Evolutionary conservation across 495 filamentous ascomycete species (phyloP).

Genomic region (Cenococcum geophilum): DNA sequence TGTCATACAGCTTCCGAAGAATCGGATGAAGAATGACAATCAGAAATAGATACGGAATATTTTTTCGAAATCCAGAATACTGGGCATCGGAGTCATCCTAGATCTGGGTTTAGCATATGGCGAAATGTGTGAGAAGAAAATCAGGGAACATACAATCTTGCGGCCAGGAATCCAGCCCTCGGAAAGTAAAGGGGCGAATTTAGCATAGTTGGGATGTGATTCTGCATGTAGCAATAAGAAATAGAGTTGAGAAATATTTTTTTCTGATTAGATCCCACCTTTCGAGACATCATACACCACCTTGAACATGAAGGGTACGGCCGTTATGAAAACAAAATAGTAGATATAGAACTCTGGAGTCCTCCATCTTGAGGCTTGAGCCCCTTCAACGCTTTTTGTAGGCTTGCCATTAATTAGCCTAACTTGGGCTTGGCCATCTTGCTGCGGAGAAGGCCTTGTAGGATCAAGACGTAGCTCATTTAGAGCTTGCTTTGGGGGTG

Average conservation of each 20-base stretch:
- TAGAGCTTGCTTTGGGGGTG: constrained; percentile 52
- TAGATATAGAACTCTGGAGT: constrained; percentile 85
- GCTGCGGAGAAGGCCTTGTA: constrained; percentile 29
- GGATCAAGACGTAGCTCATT: constrained; percentile 38
- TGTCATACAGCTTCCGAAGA: constrained; percentile 64
- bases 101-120: neutral
- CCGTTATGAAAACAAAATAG: constrained; percentile 59
- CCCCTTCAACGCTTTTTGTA: constrained; percentile 40
- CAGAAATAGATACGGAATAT: constrained; percentile 70
- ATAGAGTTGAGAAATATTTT: neutral
- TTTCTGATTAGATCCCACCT: constrained; percentile 43
- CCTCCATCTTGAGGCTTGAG: constrained; percentile 64
- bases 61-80: constrained; percentile 78
- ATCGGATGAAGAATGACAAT: constrained; percentile 73
- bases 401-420: constrained; percentile 28
- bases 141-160: constrained; percentile 60
- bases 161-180: constrained; percentile 93
- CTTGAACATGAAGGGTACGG: constrained; percentile 87
- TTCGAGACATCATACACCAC: constrained; percentile 78
- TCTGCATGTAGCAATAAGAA: constrained; percentile 45
- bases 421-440: constrained; percentile 39
- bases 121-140: constrained; percentile 2
- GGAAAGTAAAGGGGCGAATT: constrained; percentile 63
- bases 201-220: constrained; percentile 71
- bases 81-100: constrained; percentile 88